phyloP scores from a whole-genome alignment of 192 early-diverging fungal species.

The Jimgerdemannia lactiflua region DNA sequence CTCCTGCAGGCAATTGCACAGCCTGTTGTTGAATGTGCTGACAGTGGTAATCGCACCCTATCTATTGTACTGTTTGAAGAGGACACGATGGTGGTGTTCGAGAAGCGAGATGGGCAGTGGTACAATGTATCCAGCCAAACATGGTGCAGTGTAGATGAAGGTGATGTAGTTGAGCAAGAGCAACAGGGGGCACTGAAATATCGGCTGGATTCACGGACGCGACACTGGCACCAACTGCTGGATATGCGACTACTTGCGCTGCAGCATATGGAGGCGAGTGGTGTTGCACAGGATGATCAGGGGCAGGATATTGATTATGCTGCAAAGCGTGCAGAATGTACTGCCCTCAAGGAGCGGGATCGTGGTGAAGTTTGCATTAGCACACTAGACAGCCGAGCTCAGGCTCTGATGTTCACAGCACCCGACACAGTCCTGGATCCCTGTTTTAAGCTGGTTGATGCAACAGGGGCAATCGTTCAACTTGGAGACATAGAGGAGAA shows the following conservation, averaged over 20 bases:
- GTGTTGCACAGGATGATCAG: neutral
- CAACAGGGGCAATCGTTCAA: neutral
- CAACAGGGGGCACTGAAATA: neutral
- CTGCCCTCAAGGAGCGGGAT: neutral
- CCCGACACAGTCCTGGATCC: neutral
- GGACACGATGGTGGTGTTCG: neutral
- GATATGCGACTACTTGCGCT: neutral
- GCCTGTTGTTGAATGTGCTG: too few relatives aligned
- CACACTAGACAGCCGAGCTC: neutral
- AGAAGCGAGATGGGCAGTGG: neutral
- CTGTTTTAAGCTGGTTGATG: neutral
- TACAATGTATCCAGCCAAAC: neutral
- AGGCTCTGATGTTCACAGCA: neutral
- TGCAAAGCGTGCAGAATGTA: neutral
- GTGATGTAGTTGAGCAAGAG: neutral
- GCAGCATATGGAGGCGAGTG: neutral
- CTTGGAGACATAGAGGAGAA: neutral
- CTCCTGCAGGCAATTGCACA: too few relatives aligned
- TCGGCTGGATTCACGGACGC: neutral
- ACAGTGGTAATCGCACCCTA: too few relatives aligned
- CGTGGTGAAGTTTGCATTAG: neutral
- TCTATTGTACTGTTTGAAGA: neutral
- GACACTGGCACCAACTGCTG: neutral
- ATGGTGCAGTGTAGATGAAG: neutral
- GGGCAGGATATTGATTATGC: neutral